A percentile compares a stretch with the other conserved stretches of the same genome.
phyloP scores from a whole-genome alignment of 163 green algal species.

The Chlorella variabilis region DNA sequence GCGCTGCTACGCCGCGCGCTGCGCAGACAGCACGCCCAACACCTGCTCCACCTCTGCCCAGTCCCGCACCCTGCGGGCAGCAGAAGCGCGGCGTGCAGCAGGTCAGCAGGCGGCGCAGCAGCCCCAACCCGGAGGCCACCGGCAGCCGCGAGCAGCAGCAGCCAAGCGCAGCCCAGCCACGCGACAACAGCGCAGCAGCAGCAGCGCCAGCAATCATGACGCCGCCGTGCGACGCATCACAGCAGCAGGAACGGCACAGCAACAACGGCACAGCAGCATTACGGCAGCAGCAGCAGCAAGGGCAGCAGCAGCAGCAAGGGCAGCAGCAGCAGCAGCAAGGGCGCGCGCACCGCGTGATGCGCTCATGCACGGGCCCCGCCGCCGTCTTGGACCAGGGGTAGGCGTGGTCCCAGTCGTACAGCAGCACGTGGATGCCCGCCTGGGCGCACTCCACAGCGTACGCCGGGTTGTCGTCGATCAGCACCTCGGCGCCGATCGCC shows the following conservation, averaged over 20 bases:
- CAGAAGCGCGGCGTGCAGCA: not conserved
- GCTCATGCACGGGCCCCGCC: constrained; percentile 20
- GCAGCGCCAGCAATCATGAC: no score
- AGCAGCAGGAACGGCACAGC: not conserved
- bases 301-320: not conserved
- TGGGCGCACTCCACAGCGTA: constrained; percentile 93
- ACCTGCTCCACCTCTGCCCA: constrained; percentile 49
- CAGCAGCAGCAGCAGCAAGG: not conserved
- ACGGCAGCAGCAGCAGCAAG: no score
- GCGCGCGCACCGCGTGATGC: constrained; percentile 65
- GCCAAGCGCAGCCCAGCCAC: not conserved
- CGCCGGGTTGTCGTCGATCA: constrained; percentile 95
- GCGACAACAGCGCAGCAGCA: no score
- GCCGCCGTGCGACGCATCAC: not conserved
- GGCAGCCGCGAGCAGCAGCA: not conserved
- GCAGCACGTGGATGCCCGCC: constrained; percentile 87
- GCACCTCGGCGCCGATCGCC: constrained; percentile 83
- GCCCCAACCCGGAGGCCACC: not conserved
- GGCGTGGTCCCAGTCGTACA: constrained; percentile 90
- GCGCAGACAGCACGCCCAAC: constrained; percentile 34
- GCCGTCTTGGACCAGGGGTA: constrained; percentile 93
- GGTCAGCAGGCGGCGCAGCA: not conserved
- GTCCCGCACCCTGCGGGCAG: constrained; percentile 34
- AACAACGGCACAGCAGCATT: not conserved
- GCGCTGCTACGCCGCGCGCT: not conserved